A percentile compares a stretch with the other conserved stretches of the same genome.
Evolutionary conservation across 768 basidiomycete genomes (phyloP).

Genomic region (Candolleomyces aberdarensis): DNA sequence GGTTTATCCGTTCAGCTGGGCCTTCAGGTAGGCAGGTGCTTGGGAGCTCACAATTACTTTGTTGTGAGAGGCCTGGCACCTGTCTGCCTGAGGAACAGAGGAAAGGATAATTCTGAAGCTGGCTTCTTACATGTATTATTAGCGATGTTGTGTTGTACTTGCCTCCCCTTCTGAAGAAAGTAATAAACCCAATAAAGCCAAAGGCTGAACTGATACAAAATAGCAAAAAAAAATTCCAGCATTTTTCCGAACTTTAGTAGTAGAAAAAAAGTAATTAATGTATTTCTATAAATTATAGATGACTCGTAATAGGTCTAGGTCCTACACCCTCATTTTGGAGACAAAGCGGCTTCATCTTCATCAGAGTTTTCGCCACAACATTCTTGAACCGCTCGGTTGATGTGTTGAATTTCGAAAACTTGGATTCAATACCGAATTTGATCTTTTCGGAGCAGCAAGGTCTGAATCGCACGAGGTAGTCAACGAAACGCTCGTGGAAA

Average conservation of each 20-base stretch:
- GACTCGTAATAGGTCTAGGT: slow-evolving; percentile 20
- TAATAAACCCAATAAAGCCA: slow-evolving; percentile 1
- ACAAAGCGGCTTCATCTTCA: slow-evolving; percentile 66
- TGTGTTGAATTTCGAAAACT: slow-evolving; percentile 64
- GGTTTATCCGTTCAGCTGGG: background rate
- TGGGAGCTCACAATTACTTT: background rate
- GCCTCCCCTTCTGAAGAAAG: background rate
- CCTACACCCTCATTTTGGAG: slow-evolving; percentile 18
- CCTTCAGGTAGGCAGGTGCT: background rate
- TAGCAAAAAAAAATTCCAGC: no score
- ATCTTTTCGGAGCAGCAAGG: slow-evolving; percentile 71
- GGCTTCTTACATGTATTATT: no score
- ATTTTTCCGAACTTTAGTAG: no score
- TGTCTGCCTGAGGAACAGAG: background rate
- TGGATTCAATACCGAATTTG: slow-evolving; percentile 94
- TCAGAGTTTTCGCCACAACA: slow-evolving; percentile 56
- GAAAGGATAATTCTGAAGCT: background rate
- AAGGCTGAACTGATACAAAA: no score
- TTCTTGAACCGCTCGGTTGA: slow-evolving; percentile 68
- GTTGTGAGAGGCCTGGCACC: background rate
- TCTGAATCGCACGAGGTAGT: slow-evolving; percentile 44
- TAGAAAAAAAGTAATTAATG: no score
- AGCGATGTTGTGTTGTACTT: no score
- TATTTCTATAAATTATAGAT: slow-evolving; percentile 23
- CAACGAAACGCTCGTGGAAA: background rate